Evolutionary conservation across 345 rosid genomes (phyloP).

Genomic region (Syzygium aqueum): DNA sequence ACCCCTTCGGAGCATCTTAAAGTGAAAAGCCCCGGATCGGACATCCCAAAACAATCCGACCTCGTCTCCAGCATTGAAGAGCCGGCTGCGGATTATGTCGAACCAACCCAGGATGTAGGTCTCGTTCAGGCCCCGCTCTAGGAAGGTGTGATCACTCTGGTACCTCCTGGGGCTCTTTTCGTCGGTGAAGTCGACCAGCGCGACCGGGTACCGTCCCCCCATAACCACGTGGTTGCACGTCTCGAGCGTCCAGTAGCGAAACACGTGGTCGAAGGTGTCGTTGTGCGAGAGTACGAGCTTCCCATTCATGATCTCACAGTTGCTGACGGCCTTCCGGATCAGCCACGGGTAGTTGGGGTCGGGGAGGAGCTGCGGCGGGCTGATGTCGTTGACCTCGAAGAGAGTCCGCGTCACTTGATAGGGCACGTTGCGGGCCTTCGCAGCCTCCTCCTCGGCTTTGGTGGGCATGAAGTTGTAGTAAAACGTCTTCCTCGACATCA

Average conservation of each 20-base stretch:
- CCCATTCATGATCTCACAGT: conserved; percentile 9
- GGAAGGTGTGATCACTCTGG: conserved; percentile 12
- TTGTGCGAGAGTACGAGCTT: conserved; percentile 11
- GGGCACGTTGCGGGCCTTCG: background rate
- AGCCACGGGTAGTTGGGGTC: conserved; percentile 19
- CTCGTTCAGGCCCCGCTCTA: conserved; percentile 16
- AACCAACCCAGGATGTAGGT: conserved; percentile 8
- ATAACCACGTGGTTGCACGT: conserved; percentile 5
- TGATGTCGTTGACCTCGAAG: conserved; percentile 14
- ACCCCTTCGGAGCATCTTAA: conserved; percentile 13
- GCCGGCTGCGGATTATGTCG: conserved; percentile 11
- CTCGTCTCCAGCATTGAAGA: conserved; percentile 18
- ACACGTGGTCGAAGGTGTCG: conserved; percentile 17
- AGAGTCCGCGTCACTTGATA: conserved; percentile 8
- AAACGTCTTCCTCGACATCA: conserved; percentile 16
- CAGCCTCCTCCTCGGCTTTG: conserved; percentile 23
- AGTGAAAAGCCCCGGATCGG: conserved; percentile 7
- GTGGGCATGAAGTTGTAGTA: conserved; percentile 15
- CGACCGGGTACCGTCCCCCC: conserved; percentile 10
- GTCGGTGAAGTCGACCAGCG: conserved; percentile 20
- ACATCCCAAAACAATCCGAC: conserved; percentile 25
- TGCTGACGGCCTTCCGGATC: conserved; percentile 8
- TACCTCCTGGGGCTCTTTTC: conserved; percentile 6
- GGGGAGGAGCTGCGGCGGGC: background rate
- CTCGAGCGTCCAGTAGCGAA: conserved; percentile 19